phyloP scores from a whole-genome alignment of 768 basidiomycete species.

The Xanthoconium purpureum region DNA sequence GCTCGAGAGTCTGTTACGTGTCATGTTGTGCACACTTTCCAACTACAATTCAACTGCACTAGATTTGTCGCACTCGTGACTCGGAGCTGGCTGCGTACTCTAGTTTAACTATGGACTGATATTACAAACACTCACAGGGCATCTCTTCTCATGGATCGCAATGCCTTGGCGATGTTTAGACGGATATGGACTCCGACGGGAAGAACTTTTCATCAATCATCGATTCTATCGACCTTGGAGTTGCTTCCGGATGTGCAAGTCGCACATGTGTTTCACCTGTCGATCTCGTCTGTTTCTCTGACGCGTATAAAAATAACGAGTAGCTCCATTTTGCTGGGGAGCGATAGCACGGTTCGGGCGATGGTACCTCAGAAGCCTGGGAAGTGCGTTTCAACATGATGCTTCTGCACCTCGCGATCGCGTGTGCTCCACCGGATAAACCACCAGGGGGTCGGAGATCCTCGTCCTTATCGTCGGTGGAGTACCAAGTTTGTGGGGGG shows the following conservation, averaged over 20 bases:
- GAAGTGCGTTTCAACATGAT: not conserved
- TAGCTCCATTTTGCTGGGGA: not conserved
- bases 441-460: too few relatives aligned
- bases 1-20: not conserved
- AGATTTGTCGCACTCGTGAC: not conserved
- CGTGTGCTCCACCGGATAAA: not conserved
- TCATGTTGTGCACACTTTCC: not conserved
- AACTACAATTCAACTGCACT: not conserved
- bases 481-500: too few relatives aligned
- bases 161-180: not conserved
- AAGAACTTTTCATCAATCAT: not conserved
- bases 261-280: not conserved
- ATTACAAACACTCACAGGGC: too few relatives aligned
- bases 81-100: too few relatives aligned
- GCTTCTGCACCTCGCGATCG: slow-evolving; percentile 2
- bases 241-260: not conserved
- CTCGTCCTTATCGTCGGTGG: too few relatives aligned
- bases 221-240: not conserved
- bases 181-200: not conserved
- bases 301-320: not conserved
- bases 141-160: too few relatives aligned
- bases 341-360: slow-evolving; percentile 1
- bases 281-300: not conserved
- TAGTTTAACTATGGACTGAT: too few relatives aligned
- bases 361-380: not conserved